Percentiles rank a stretch among this genome's conserved stretches.
These are phyloP conservation scores for Bolboschoenus planiculmis DNA, from an alignment of 176 grass and related monocot species.

Conservation along the genomic window DNA sequence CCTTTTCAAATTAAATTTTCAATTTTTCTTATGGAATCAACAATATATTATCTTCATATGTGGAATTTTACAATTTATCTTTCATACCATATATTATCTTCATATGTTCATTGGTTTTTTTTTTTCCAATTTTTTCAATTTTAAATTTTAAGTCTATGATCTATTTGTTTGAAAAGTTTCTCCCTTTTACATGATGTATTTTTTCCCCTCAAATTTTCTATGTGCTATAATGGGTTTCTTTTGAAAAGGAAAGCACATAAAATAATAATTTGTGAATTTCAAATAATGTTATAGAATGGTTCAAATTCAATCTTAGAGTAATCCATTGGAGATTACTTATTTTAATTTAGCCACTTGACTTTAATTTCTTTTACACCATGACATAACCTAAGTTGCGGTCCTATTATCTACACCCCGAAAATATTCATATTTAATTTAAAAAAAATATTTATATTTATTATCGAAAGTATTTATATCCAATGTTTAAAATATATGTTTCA, in stretches of 20 bases:
- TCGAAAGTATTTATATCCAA: too few species aligned
- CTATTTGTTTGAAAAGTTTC: not conserved
- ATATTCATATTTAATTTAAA: too few species aligned
- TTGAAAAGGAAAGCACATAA: not conserved
- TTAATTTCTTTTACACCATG: not conserved
- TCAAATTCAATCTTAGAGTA: not conserved
- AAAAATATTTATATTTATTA: too few species aligned
- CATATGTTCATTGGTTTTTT: not conserved
- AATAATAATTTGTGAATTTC: too few species aligned
- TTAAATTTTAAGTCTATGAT: not conserved
- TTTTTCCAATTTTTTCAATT: too few species aligned
- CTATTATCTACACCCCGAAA: too few species aligned
- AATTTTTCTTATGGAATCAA: not conserved
- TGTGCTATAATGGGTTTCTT: too few species aligned
- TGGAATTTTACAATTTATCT: not conserved
- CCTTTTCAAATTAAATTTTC: not conserved
- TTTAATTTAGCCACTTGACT: not conserved
- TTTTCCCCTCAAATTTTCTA: too few species aligned
- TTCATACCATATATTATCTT: not conserved
- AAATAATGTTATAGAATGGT: too few species aligned
- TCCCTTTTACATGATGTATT: too few species aligned
- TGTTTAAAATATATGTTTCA: too few species aligned
- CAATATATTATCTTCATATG: not conserved
- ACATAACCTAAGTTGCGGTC: too few species aligned
- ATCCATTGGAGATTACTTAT: not conserved